Conservation (phyloP, 352 stramenopile genomes). For the Globisporangium nagaii region DNA sequence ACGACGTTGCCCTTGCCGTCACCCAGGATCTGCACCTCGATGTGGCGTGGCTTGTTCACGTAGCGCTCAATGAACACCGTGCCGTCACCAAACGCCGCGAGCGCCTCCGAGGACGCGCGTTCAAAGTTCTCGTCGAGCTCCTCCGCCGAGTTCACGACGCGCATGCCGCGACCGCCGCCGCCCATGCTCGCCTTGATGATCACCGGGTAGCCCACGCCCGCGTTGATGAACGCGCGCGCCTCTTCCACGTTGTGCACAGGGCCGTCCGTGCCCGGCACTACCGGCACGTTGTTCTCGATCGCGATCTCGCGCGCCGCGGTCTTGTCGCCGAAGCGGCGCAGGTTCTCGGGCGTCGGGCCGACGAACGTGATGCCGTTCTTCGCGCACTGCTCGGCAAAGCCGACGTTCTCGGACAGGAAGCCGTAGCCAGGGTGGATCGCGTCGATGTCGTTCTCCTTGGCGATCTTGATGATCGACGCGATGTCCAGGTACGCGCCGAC, state of each 20-base stretch:
- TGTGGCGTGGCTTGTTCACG: constrained; percentile 93
- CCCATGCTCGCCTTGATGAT: constrained; percentile 98
- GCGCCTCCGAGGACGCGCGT: constrained; percentile 77
- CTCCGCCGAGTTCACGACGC: constrained; percentile 79
- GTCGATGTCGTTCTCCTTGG: constrained; percentile 89
- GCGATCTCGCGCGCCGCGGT: constrained; percentile 84
- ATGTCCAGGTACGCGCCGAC: constrained; percentile 97
- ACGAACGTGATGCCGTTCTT: constrained; percentile 94
- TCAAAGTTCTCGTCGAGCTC: constrained; percentile 89
- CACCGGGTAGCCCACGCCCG: constrained; percentile 91
- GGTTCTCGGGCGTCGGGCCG: constrained; percentile 91
- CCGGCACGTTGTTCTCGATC: constrained; percentile 84
- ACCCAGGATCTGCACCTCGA: constrained; percentile 97
- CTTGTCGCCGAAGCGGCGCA: constrained; percentile 89
- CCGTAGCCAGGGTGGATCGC: constrained; percentile 97
- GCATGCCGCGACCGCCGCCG: constrained; percentile 96
- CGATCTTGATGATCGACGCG: constrained; percentile 89
- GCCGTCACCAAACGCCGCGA: constrained; percentile 92
- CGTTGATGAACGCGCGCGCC: constrained; percentile 87
- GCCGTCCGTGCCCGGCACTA: constrained; percentile 88
- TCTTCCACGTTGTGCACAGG: constrained; percentile 87
- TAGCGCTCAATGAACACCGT: constrained; percentile 96
- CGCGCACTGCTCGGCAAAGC: constrained; percentile 90
- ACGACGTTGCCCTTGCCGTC: constrained; percentile 93
- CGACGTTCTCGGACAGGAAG: constrained; percentile 95